Evolutionary conservation across 352 stramenopile genomes (phyloP).

Genomic region (Globisporangium yorkense): DNA sequence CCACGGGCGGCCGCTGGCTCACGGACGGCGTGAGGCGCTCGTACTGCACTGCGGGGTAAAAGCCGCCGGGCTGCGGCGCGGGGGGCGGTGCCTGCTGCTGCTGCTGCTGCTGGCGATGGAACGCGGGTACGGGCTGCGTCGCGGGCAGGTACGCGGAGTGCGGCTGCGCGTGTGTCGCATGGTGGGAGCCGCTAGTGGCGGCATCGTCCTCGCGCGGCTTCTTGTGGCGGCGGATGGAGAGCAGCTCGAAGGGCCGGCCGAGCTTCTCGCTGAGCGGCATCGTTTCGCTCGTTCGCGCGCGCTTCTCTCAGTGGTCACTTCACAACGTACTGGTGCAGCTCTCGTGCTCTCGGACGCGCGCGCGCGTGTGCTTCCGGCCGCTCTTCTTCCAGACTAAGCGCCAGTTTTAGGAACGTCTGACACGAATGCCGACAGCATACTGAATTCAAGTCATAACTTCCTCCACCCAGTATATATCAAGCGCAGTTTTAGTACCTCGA

Average conservation of each 20-base stretch:
- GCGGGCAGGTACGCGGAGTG: conserved; percentile 5
- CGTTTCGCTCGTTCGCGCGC: not conserved
- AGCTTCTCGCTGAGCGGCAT: conserved; percentile 56
- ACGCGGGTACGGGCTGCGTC: conserved; percentile 9
- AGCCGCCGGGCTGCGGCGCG: conserved; percentile 14
- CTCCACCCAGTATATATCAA: not conserved
- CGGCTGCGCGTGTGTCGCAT: not conserved
- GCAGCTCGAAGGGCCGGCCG: conserved; percentile 51
- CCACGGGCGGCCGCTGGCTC: conserved; percentile 10
- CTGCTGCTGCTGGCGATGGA: conserved; percentile 8
- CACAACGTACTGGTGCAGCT: no score
- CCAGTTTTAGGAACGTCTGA: not conserved
- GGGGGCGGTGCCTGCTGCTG: conserved; percentile 6
- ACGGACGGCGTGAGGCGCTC: conserved; percentile 17
- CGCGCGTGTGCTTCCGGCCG: not conserved
- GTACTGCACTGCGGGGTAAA: conserved; percentile 20
- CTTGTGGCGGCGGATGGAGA: conserved; percentile 58
- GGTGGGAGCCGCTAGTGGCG: not conserved
- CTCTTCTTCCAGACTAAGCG: not conserved
- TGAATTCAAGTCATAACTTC: not conserved
- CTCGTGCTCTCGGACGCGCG: no score
- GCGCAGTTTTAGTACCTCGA: not conserved
- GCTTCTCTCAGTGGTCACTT: no score
- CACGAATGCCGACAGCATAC: not conserved
- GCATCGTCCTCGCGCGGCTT: conserved; percentile 34